These are phyloP conservation scores for Aspergillus awamori DNA, from an alignment of 2,329 filamentous ascomycete species.

Conservation along the genomic window DNA sequence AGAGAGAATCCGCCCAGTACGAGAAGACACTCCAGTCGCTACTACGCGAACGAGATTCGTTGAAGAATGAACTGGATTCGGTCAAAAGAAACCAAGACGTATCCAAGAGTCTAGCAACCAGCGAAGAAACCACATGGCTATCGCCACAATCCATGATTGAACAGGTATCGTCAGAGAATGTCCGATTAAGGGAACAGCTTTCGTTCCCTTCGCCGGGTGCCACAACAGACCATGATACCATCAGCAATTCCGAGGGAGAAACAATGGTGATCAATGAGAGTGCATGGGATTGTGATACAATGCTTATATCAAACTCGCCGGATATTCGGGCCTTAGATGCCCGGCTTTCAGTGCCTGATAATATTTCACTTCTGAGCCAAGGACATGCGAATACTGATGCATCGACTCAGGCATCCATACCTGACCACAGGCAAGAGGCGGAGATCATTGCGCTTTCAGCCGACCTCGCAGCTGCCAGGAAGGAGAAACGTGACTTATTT, in stretches of 20 bases:
- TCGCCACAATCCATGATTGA: conserved; percentile 20
- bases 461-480: conserved; percentile 44
- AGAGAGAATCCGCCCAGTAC: conserved; percentile 32
- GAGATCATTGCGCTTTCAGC: conserved; percentile 36
- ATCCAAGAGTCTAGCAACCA: conserved; percentile 10
- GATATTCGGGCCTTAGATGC: conserved; percentile 27
- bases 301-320: conserved; percentile 38
- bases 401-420: conserved; percentile 23
- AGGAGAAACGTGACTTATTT: conserved; percentile 46
- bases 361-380: conserved; percentile 21
- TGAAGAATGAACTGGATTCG: conserved; percentile 32
- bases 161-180: conserved; percentile 26
- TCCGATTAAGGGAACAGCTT: conserved; percentile 23
- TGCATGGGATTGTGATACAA: conserved; percentile 27
- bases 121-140: conserved; percentile 24
- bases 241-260: conserved; percentile 19
- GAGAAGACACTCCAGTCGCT: conserved; percentile 30
- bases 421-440: conserved; percentile 20
- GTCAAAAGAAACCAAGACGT: conserved; percentile 17
- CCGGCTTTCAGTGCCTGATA: conserved; percentile 20
- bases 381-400: conserved; percentile 17
- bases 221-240: conserved; percentile 6
- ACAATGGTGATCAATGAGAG: conserved; percentile 37
- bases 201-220: conserved; percentile 18
- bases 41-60: conserved; percentile 31